Evolutionary conservation across 1,284 basidiomycete species (phyloP).

Genomic region (Cystobasidium slooffiae): DNA sequence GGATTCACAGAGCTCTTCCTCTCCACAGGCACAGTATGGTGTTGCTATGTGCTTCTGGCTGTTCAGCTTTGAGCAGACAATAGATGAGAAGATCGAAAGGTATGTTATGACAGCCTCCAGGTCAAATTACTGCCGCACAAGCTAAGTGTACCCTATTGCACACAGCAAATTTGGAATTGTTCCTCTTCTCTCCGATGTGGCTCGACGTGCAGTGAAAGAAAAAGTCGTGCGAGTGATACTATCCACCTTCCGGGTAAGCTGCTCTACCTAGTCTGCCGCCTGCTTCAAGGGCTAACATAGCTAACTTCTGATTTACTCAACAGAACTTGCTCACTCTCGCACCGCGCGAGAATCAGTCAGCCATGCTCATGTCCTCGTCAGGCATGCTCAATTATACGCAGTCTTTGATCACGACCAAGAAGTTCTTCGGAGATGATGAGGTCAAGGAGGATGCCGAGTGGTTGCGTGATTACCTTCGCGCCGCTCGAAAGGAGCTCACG

Average conservation of each 20-base stretch:
- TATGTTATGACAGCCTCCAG: conserved; percentile 48
- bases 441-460: conserved; percentile 88
- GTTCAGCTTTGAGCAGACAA: conserved; percentile 82
- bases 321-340: conserved; percentile 87
- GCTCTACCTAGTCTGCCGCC: background rate
- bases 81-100: conserved; percentile 85
- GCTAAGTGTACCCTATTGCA: background rate
- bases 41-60: conserved; percentile 92
- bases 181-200: conserved; percentile 81
- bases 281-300: background rate
- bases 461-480: conserved; percentile 77
- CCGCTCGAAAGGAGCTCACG: conserved; percentile 85
- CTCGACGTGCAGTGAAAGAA: conserved; percentile 91
- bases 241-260: conserved; percentile 79
- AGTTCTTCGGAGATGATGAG: conserved; percentile 90
- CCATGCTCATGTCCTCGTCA: conserved; percentile 87
- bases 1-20: conserved; percentile 51
- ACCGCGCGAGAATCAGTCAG: conserved; percentile 79
- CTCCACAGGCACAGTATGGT: conserved; percentile 95
- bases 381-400: conserved; percentile 74
- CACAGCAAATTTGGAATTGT: conserved; percentile 86
- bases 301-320: background rate
- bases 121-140: background rate
- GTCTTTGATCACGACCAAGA: conserved; percentile 74
- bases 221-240: conserved; percentile 95